Conservation (phyloP, 768 basidiomycete genomes). For the Chalciporus piperatus region DNA sequence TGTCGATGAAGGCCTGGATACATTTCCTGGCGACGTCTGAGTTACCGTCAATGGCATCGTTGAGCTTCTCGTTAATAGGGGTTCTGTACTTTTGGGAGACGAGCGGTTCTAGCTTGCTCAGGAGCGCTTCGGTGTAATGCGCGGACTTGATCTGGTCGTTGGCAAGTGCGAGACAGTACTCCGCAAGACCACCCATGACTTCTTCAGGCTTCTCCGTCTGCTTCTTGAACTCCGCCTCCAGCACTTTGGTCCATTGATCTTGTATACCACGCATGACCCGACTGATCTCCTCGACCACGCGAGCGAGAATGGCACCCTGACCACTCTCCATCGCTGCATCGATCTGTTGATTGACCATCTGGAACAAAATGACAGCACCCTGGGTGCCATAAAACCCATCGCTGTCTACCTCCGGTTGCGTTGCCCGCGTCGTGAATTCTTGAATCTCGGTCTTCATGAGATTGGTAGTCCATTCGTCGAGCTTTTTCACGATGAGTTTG, state of each 20-base stretch:
- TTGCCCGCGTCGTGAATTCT: conserved; percentile 78
- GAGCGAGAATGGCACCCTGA: conserved; percentile 89
- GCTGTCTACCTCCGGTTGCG: conserved; percentile 85
- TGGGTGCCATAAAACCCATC: conserved; percentile 91
- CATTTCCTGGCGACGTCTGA: conserved; percentile 98
- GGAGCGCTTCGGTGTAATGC: conserved; percentile 86
- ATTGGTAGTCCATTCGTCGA: conserved; percentile 96
- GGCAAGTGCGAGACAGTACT: conserved; percentile 94
- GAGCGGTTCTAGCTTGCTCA: conserved; percentile 82
- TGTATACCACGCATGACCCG: conserved; percentile 89
- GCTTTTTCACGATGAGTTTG: conserved; percentile 86
- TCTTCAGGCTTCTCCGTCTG: conserved; percentile 88
- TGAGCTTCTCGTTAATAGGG: conserved; percentile 80
- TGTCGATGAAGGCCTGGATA: conserved; percentile 88
- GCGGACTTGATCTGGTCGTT: conserved; percentile 98
- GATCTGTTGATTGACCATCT: conserved; percentile 97
- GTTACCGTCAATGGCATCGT: conserved; percentile 97
- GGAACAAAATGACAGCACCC: conserved; percentile 92
- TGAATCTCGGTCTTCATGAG: conserved; percentile 87
- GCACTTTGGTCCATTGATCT: conserved; percentile 78
- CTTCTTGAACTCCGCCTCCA: conserved; percentile 85
- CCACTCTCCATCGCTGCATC: conserved; percentile 95
- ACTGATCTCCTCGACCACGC: conserved; percentile 84
- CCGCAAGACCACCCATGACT: conserved; percentile 82
- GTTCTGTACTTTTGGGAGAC: conserved; percentile 90